phyloP scores from a whole-genome alignment of 2,329 filamentous ascomycete genomes.

The Fusarium zealandicum region DNA sequence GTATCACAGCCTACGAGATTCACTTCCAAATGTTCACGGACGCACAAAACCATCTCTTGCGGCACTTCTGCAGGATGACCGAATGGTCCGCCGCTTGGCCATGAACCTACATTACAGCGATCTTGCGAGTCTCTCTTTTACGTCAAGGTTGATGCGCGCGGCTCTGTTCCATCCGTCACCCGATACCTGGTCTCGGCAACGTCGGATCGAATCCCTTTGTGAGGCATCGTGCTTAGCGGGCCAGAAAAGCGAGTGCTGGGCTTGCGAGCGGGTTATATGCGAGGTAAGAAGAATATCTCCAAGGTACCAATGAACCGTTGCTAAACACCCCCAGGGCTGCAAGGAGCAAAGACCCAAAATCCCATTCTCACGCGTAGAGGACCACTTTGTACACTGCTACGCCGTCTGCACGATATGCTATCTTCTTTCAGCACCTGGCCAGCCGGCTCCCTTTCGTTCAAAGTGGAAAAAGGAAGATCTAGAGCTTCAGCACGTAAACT shows the following conservation, averaged over 20 bases:
- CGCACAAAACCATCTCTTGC: accelerated
- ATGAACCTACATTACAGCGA: slow-evolving; percentile 14
- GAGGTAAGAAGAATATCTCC: background rate
- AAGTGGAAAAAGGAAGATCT: slow-evolving; percentile 23
- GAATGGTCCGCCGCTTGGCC: background rate
- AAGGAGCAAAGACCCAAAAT: background rate
- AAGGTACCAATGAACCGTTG: too few relatives aligned
- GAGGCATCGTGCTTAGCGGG: background rate
- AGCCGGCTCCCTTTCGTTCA: slow-evolving; percentile 6
- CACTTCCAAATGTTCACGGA: background rate
- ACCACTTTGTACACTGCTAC: slow-evolving; percentile 19
- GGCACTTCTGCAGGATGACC: background rate
- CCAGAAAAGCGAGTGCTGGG: slow-evolving; percentile 20
- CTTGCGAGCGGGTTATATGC: slow-evolving; percentile 21
- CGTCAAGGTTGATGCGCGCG: slow-evolving; percentile 10
- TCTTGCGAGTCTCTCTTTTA: slow-evolving; percentile 8
- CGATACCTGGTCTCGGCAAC: background rate
- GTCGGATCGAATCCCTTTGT: slow-evolving; percentile 6
- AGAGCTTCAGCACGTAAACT: slow-evolving; percentile 13
- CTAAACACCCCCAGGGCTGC: background rate
- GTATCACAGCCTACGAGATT: background rate
- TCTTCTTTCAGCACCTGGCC: background rate
- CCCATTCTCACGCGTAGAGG: background rate
- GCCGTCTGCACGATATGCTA: slow-evolving; percentile 17
- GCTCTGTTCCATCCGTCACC: background rate